A percentile compares a stretch with the other conserved stretches of the same genome.
phyloP scores from a whole-genome alignment of 1,139 yeast genomes.

The Candida glucosophila region DNA sequence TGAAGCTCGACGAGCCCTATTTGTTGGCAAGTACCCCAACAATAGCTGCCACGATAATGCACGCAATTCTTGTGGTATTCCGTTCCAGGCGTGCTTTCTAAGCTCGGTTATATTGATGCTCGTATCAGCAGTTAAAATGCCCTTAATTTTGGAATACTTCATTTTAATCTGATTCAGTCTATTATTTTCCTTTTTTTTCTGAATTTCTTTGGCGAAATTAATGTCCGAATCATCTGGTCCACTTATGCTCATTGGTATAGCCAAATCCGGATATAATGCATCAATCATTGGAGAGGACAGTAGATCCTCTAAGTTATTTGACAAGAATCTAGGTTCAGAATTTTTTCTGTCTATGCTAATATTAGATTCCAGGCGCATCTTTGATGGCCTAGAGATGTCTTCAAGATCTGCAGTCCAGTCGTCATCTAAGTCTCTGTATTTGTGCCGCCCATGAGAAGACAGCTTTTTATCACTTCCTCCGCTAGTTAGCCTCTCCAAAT shows the following conservation, averaged over 20 bases:
- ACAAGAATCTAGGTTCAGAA: too few relatives aligned
- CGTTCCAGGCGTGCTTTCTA: constrained; percentile 85
- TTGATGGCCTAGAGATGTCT: constrained; percentile 26
- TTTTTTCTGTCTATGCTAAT: too few relatives aligned
- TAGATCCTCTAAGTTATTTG: too few relatives aligned
- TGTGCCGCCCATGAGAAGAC: constrained; percentile 1
- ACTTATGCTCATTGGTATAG: constrained; percentile 17
- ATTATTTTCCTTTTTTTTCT: constrained; percentile 38
- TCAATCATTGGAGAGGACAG: too few relatives aligned
- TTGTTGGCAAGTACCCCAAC: constrained; percentile 85
- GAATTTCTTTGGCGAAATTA: constrained; percentile 21
- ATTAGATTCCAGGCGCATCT: too few relatives aligned
- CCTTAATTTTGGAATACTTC: constrained; percentile 60
- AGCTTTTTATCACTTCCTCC: neutral
- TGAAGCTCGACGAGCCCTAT: constrained; percentile 61
- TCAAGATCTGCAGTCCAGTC: constrained; percentile 90
- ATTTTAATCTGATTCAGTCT: constrained; percentile 51
- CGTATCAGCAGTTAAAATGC: constrained; percentile 45
- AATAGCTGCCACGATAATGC: constrained; percentile 86
- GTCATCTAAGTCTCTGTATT: constrained; percentile 65
- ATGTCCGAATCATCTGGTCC: constrained; percentile 3
- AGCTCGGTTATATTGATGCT: constrained; percentile 55
- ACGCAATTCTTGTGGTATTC: constrained; percentile 75
- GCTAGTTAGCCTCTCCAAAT: too few relatives aligned
- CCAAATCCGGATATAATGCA: constrained; percentile 30